Percentiles rank a stretch among this genome's conserved stretches.
Conservation (phyloP, 2,329 filamentous ascomycete species). For the Penicillium brevicompactum region DNA sequence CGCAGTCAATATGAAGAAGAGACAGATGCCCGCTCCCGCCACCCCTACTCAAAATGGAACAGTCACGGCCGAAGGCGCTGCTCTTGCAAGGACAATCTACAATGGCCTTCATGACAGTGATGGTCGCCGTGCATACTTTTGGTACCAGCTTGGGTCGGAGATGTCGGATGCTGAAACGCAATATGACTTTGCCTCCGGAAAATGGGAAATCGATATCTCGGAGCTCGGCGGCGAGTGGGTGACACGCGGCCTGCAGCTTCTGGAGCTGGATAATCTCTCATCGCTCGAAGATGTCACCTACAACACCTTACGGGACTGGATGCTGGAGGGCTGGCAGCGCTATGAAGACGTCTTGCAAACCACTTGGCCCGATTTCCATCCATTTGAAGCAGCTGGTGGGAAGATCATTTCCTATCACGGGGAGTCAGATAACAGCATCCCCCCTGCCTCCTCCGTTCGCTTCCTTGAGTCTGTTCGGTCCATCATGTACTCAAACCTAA, state of each 20-base stretch:
- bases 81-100: slow-evolving; percentile 29
- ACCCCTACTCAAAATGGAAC: slow-evolving; percentile 24
- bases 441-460: slow-evolving; percentile 1
- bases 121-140: slow-evolving; percentile 42
- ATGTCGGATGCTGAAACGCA: slow-evolving; percentile 39
- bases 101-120: slow-evolving; percentile 40
- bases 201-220: slow-evolving; percentile 37
- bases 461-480: slow-evolving; percentile 2
- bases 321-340: background rate
- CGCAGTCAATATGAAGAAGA: background rate
- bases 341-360: slow-evolving; percentile 5
- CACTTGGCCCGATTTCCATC: slow-evolving; percentile 1
- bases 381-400: slow-evolving; percentile 1
- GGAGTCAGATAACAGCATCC: slow-evolving; percentile 1
- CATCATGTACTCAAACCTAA: background rate
- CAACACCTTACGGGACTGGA: slow-evolving; percentile 7
- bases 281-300: slow-evolving; percentile 2
- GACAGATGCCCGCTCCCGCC: background rate
- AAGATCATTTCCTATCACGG: slow-evolving; percentile 6
- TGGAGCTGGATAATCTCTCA: slow-evolving; percentile 5
- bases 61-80: slow-evolving; percentile 8
- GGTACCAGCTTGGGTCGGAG: slow-evolving; percentile 35
- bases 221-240: slow-evolving; percentile 39
- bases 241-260: slow-evolving; percentile 9
- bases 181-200: slow-evolving; percentile 36